Percentiles rank a stretch among this genome's conserved stretches.
These are phyloP conservation scores for Termitomyces sp. DNA, from an alignment of 768 basidiomycete genomes.

Conservation along the genomic window DNA sequence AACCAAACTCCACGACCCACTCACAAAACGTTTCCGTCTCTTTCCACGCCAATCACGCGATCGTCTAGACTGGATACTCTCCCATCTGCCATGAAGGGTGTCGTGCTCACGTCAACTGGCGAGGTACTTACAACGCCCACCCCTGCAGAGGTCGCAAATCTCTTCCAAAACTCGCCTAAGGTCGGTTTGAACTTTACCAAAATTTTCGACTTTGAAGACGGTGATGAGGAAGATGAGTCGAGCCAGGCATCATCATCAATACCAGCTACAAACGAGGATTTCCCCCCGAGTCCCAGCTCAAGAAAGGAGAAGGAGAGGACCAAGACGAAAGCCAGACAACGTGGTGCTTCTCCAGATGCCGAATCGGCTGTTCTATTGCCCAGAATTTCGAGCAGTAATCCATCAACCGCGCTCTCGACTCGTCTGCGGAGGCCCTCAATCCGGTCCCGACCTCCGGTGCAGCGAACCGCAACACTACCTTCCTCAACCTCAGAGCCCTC, in stretches of 20 bases:
- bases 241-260: slow-evolving; percentile 14
- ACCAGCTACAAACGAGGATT: slow-evolving; percentile 23
- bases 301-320: slow-evolving; percentile 36
- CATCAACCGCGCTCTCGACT: slow-evolving; percentile 30
- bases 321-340: slow-evolving; percentile 16
- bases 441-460: slow-evolving; percentile 29
- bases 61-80: slow-evolving; percentile 26
- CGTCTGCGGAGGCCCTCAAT: slow-evolving; percentile 55
- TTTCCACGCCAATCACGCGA: slow-evolving; percentile 53
- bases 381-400: slow-evolving; percentile 5
- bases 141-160: slow-evolving; percentile 56
- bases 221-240: slow-evolving; percentile 25
- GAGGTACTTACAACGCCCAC: slow-evolving; percentile 68
- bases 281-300: slow-evolving; percentile 44
- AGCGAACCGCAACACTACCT: slow-evolving; percentile 19
- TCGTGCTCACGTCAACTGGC: slow-evolving; percentile 75
- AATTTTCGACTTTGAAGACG: slow-evolving; percentile 66
- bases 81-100: slow-evolving; percentile 67
- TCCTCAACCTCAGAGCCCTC: slow-evolving; percentile 37
- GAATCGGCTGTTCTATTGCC: slow-evolving; percentile 19
- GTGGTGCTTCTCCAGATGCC: slow-evolving; percentile 13
- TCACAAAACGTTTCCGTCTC: slow-evolving; percentile 20
- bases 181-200: slow-evolving; percentile 72
- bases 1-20: slow-evolving; percentile 21
- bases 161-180: slow-evolving; percentile 66